phyloP scores from a whole-genome alignment of 106 monocot species.

The Dactylorhiza incarnata region DNA sequence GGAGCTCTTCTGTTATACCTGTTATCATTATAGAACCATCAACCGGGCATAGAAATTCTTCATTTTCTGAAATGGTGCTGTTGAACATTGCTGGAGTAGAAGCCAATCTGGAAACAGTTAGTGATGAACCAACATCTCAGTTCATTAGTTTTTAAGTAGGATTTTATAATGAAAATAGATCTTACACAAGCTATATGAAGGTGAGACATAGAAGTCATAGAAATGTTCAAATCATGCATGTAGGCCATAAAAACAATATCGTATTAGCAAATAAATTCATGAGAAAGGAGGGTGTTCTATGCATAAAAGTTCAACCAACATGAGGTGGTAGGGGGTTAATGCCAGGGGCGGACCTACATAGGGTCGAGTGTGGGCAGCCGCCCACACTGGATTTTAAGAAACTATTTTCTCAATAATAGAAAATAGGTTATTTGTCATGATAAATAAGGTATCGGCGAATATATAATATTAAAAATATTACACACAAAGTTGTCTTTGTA shows the following conservation, averaged over 20 bases:
- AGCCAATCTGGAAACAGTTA: conserved; percentile 53
- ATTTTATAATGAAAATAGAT: neutral
- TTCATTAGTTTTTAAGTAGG: neutral
- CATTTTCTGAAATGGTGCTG: conserved; percentile 85
- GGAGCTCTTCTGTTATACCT: conserved; percentile 31
- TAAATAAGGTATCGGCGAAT: too few species aligned
- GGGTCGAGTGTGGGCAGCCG: too few species aligned
- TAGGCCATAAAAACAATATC: neutral
- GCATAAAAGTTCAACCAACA: neutral
- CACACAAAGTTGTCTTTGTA: too few species aligned
- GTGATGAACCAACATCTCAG: neutral
- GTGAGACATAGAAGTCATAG: neutral
- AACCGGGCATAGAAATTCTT: conserved; percentile 62
- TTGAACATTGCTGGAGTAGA: conserved; percentile 99
- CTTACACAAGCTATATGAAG: neutral
- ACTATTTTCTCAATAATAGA: too few species aligned
- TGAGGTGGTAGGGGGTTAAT: neutral
- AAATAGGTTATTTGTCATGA: too few species aligned
- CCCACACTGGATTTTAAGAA: too few species aligned
- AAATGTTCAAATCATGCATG: neutral
- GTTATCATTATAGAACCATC: conserved; percentile 99
- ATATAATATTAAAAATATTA: too few species aligned
- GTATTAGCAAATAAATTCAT: neutral
- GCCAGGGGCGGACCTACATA: too few species aligned
- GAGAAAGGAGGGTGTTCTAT: neutral